Evolutionary conservation across 2,329 filamentous ascomycete species (phyloP).

Genomic region (Microascus cirrosus): DNA sequence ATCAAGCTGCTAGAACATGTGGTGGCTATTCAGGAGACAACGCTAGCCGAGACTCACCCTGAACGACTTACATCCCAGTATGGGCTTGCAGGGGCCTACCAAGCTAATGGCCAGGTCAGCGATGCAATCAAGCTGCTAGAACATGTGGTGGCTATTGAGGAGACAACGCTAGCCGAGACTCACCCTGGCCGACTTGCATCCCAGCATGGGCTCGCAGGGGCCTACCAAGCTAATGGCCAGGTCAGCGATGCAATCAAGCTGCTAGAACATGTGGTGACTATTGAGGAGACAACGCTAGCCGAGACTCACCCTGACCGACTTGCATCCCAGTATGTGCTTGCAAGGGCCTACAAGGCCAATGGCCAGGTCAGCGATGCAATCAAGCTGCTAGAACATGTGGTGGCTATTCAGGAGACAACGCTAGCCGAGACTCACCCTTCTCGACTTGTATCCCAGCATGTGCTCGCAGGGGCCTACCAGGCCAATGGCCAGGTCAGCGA

Average conservation of each 20-base stretch:
- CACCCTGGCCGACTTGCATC: slow-evolving; percentile 2
- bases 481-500: no score
- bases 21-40: slow-evolving; percentile 4
- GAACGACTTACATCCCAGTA: not conserved
- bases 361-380: slow-evolving; percentile 12
- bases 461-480: not conserved
- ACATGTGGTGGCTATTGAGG: slow-evolving; percentile 3
- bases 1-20: slow-evolving; percentile 13
- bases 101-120: slow-evolving; percentile 2
- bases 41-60: slow-evolving; percentile 2
- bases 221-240: slow-evolving; percentile 10
- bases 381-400: slow-evolving; percentile 11
- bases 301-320: slow-evolving; percentile 11
- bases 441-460: not conserved
- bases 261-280: slow-evolving; percentile 12
- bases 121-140: slow-evolving; percentile 8
- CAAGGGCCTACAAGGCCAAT: slow-evolving; percentile 9
- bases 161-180: slow-evolving; percentile 7
- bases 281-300: slow-evolving; percentile 7
- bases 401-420: not conserved
- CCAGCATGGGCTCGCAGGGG: not conserved
- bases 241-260: slow-evolving; percentile 11
- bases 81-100: slow-evolving; percentile 2
- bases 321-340: slow-evolving; percentile 11
- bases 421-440: not conserved